Evolutionary conservation across 2,329 filamentous ascomycete genomes (phyloP), one percentile per base, ranked within the genome.

Genomic region (Monosporascus sp.): DNA sequence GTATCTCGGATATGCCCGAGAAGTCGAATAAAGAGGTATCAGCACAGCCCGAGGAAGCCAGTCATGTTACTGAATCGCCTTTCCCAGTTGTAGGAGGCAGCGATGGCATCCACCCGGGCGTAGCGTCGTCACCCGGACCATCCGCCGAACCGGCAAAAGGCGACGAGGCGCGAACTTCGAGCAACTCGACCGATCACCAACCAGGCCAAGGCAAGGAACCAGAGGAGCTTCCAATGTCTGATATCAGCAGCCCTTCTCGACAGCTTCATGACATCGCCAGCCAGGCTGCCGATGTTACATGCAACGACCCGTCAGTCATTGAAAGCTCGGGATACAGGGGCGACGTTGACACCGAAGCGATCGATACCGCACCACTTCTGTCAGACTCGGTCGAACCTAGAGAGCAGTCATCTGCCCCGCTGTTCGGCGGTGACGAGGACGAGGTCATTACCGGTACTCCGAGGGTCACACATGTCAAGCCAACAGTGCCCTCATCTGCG

Each of bases 401-500:
- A 37, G 52, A 44, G 17, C 55, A 57, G 22, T 61, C 58, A 15
- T 59, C 59, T 3, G 55, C 47, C 6, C 57, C 60, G n/a, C 47
- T 55, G 35, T 56, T 58, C 25, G 56, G 53, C 18, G 27, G n/a
- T 3, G 51, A 56, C 9, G 58, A 58, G 11, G 54, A 57, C 17
- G 59, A 62, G 22, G 48, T 62, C 41, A 56, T 63, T 22, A 24
- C 57, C 5, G 61, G 60, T 11, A 66, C 63, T 20, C 66, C 65
- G 6, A 63, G 61, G 20, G 57, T 56, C 3, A 49, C 62, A 27
- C 70, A 70, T 58, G 66, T 68, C 4, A 70, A 63, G 38, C 46
- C 68, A 3, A 61, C 61, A 6, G 45, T 64, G 1, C 63, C 63
- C 24, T 75, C 73, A 0, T 73, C 74, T 20, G 63, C 63, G 8